A percentile compares a stretch with the other conserved stretches of the same genome.
These are phyloP conservation scores for Gossypium davidsonii DNA, from an alignment of 441 rosid genomes.

Conservation along the genomic window DNA sequence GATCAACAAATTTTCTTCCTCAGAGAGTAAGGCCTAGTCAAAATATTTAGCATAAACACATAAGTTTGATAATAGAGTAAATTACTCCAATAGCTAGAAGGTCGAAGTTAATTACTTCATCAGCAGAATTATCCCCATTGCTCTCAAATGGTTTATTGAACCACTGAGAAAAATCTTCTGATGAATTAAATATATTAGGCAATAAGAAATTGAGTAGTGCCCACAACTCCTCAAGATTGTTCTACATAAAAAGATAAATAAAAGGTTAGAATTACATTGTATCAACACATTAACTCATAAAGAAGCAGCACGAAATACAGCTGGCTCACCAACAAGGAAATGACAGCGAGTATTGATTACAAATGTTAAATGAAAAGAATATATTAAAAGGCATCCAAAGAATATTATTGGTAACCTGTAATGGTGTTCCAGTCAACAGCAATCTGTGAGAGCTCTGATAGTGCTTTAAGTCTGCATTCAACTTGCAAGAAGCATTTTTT, in stretches of 20 bases:
- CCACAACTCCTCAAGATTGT: slow-evolving; percentile 37
- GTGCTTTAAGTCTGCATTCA: slow-evolving; percentile 92
- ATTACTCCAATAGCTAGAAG: slow-evolving; percentile 16
- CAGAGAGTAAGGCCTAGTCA: slow-evolving; percentile 68
- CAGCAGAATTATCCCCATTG: slow-evolving; percentile 81
- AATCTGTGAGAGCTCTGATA: slow-evolving; percentile 83
- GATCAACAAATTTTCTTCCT: slow-evolving; percentile 83
- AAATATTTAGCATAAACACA: slow-evolving; percentile 11
- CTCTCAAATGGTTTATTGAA: slow-evolving; percentile 93
- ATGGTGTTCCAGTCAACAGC: slow-evolving; percentile 88
- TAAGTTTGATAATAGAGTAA: not conserved
- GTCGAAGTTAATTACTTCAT: slow-evolving; percentile 50
- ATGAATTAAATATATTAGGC: slow-evolving; percentile 90
- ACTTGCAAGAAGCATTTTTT: slow-evolving; percentile 26
- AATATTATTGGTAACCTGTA: slow-evolving; percentile 48
- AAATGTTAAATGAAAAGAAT: not conserved
- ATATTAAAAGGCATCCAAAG: not conserved
- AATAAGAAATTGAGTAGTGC: slow-evolving; percentile 86
- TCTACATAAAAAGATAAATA: slow-evolving; percentile 32
- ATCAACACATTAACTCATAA: slow-evolving; percentile 1
- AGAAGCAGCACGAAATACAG: slow-evolving; percentile 4
- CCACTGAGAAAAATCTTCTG: slow-evolving; percentile 98
- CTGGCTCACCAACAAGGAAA: not conserved
- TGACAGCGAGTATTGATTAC: not conserved
- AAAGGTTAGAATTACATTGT: slow-evolving; percentile 18